These are phyloP conservation scores for Acer saccharum DNA, from an alignment of 345 rosid genomes.

Conservation along the genomic window DNA sequence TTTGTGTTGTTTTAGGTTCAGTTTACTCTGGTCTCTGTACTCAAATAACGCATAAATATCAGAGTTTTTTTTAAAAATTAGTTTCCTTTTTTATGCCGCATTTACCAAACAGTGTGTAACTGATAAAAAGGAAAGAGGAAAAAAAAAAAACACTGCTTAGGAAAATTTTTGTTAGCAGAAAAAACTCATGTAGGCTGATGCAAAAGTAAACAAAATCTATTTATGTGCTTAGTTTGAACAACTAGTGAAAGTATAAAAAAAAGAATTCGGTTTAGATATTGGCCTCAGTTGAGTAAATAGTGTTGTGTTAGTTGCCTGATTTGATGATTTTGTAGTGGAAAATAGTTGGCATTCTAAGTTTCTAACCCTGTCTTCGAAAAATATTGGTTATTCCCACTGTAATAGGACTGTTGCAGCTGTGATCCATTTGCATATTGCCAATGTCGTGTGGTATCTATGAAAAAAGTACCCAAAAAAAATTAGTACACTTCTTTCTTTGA, in stretches of 20 bases:
- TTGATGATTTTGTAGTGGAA: background rate
- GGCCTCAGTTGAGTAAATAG: background rate
- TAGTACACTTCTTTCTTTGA: background rate
- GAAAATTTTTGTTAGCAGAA: background rate
- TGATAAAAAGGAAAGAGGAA: background rate
- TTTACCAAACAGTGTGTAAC: slow-evolving; percentile 9
- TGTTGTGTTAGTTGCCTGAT: background rate
- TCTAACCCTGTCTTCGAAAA: background rate
- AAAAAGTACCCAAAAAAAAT: too few species aligned
- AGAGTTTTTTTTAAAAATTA: background rate
- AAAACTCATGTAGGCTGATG: background rate
- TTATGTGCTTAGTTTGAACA: background rate
- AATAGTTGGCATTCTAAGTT: background rate
- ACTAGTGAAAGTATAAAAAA: background rate
- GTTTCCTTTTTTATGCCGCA: background rate
- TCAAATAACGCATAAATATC: background rate
- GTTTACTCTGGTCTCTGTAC: background rate
- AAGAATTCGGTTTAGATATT: background rate
- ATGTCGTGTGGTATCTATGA: background rate
- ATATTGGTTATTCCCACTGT: background rate
- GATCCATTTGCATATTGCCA: background rate
- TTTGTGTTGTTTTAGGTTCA: background rate
- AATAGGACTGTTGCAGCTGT: background rate
- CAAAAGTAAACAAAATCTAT: background rate
- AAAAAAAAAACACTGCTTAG: background rate